phyloP scores from a whole-genome alignment of 2,329 filamentous ascomycete species.

The Elsinoe batatas region DNA sequence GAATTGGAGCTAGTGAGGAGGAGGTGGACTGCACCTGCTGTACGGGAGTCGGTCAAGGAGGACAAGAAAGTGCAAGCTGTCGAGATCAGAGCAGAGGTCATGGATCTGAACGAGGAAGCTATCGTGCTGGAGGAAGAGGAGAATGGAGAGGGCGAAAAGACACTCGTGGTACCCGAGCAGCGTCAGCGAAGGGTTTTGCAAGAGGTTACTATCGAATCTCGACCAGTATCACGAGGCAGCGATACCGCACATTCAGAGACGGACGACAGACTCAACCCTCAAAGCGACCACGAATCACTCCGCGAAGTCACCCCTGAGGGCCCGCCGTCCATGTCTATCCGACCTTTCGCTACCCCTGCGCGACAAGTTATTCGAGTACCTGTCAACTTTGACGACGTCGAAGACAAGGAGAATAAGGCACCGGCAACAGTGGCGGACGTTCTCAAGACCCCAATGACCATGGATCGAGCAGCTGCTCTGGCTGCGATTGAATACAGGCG shows the following conservation, averaged over 20 bases:
- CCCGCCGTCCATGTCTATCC: constrained; percentile 1
- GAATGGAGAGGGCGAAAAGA: not conserved
- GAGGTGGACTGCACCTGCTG: constrained; percentile 37
- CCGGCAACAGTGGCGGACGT: constrained; percentile 28
- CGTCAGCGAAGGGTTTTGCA: not conserved
- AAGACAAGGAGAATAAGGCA: constrained; percentile 18
- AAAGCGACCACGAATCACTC: not conserved
- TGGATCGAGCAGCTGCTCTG: constrained; percentile 60
- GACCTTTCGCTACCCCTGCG: constrained; percentile 2
- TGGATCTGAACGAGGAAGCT: constrained; percentile 19
- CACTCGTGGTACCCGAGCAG: not conserved
- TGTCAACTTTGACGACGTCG: constrained; percentile 16
- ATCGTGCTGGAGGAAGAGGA: not conserved
- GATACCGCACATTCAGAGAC: not conserved
- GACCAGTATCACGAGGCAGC: not conserved
- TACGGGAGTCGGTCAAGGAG: constrained; percentile 32
- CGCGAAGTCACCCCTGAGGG: constrained; percentile 11
- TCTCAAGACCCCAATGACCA: constrained; percentile 22
- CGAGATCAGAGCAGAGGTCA: constrained; percentile 7
- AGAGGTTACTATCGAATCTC: not conserved
- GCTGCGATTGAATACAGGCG: constrained; percentile 64
- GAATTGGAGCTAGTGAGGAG: constrained; percentile 1
- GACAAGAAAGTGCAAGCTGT: constrained; percentile 32
- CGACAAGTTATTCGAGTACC: constrained; percentile 14
- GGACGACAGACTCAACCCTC: not conserved